Percentiles rank a stretch among this genome's conserved stretches.
Evolutionary conservation across 179 eudicot species (phyloP).

Genomic region (Dionaea muscipula): DNA sequence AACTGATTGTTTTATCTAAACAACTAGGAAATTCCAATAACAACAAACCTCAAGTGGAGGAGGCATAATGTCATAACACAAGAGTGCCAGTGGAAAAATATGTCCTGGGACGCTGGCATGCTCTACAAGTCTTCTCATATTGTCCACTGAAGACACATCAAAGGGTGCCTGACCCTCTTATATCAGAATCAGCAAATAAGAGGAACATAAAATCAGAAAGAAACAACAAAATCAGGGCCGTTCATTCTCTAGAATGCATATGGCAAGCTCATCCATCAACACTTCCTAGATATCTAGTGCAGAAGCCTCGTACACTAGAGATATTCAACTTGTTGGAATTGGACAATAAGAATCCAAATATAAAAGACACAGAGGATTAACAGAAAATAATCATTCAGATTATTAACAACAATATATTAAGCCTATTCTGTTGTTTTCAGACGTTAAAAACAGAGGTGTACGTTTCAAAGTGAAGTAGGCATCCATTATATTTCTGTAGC

Average conservation of each 20-base stretch:
- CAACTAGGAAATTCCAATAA: not conserved
- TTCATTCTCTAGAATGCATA: not conserved
- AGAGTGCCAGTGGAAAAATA: conserved; percentile 64
- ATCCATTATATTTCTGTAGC: too few relatives aligned
- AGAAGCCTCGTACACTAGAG: too few relatives aligned
- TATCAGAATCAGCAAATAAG: conserved; percentile 27
- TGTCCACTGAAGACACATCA: conserved; percentile 73
- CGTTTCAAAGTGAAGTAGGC: too few relatives aligned
- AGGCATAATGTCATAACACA: conserved; percentile 83
- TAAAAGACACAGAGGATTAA: too few relatives aligned
- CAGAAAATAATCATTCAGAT: too few relatives aligned
- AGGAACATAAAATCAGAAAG: conserved; percentile 3
- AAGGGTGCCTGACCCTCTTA: conserved; percentile 68
- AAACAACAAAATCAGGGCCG: not conserved
- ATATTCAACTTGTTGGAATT: too few relatives aligned
- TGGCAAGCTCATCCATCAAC: not conserved
- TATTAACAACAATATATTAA: too few relatives aligned
- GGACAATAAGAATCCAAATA: too few relatives aligned
- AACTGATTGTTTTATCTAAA: too few relatives aligned
- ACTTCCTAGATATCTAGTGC: too few relatives aligned
- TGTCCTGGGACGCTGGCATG: conserved; percentile 85
- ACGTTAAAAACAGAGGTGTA: too few relatives aligned
- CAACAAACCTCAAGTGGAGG: conserved; percentile 45
- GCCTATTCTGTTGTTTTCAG: too few relatives aligned
- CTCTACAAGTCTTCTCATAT: conserved; percentile 84